Percentiles rank a stretch among this genome's conserved stretches.
Evolutionary conservation across 1,139 yeast genomes (phyloP).

Genomic region (Blastobotrys buckinghamii): DNA sequence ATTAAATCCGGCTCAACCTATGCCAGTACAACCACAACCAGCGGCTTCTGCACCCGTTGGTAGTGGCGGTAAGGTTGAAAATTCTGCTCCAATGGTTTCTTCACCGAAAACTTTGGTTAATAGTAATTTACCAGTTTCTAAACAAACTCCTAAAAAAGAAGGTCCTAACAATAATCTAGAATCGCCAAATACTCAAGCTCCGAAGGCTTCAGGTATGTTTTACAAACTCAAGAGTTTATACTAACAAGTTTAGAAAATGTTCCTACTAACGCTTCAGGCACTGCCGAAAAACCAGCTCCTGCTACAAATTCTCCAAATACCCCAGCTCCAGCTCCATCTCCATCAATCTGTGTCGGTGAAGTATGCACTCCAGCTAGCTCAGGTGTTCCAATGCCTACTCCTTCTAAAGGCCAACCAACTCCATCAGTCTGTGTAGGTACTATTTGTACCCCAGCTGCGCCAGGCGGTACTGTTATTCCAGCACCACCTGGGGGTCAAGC

Average conservation of each 20-base stretch:
- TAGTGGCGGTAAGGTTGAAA: too few species aligned
- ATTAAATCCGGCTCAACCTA: too few species aligned
- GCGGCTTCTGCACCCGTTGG: too few species aligned
- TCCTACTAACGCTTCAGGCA: not conserved
- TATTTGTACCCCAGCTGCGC: not conserved
- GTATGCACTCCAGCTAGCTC: slow-evolving; percentile 1
- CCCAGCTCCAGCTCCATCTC: not conserved
- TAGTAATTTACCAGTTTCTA: too few species aligned
- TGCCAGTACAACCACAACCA: too few species aligned
- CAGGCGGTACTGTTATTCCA: not conserved
- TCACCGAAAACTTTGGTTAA: too few species aligned
- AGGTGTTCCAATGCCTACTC: not conserved
- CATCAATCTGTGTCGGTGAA: not conserved
- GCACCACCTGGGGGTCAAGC: slow-evolving; percentile 2
- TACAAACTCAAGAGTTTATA: too few species aligned
- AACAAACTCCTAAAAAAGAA: too few species aligned
- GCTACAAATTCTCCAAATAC: not conserved
- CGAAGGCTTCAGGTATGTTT: not conserved
- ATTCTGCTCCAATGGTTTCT: too few species aligned
- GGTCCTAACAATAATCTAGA: too few species aligned
- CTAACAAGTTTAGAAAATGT: too few species aligned
- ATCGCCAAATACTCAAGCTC: too few species aligned
- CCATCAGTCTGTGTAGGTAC: not conserved
- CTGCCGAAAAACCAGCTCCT: not conserved
- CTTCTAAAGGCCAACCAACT: not conserved